Evolutionary conservation across 768 basidiomycete genomes (phyloP), one percentile per base, ranked within the genome.

Genomic region (Kwoniella dendrophila): DNA sequence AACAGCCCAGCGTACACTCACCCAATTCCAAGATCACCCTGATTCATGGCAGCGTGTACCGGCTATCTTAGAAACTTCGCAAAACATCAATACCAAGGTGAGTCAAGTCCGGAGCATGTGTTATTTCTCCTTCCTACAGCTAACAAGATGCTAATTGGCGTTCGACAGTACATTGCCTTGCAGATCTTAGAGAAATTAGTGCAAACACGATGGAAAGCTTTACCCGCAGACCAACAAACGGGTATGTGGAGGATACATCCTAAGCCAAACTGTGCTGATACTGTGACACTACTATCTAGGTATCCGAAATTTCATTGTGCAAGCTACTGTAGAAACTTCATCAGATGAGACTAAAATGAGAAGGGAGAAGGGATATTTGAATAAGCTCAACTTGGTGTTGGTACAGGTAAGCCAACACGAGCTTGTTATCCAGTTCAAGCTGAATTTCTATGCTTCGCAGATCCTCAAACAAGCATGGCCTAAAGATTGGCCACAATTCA

Each of bases 401-500:
- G 92, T 99, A 56, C 92, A 95, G 83, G 93, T 91, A 60, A 62
- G 84, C 79, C 14, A n/a, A 8, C 36, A 8, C 41, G 20, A 8
- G 10, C 11, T 22, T 10, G 6, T 58, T 30, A 56, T 52, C 18
- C 41, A 3, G 29, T 24, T 26, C 20, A 16, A n/a, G 59, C 62
- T 63, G 33, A 47, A 27, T 48, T 34, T 24, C 47, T 44, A 8
- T 20, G 34, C 18, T 3, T 12, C 10, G 20, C 74, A 99, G 93
- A 96, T 99, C 63, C 83, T 99, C 67, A 99, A 98, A 81, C 96
- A 98, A 83, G 96, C 97, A 79, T 99, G 96, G 96, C 95, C 95
- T 26, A 91, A 96, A 78, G 93, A 96, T 74, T 99, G 96, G 96
- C 94, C 95, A 32, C 90, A 85, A 22, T 98, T 97, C 83, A 96